Evolutionary conservation across 2,329 filamentous ascomycete genomes (phyloP).

Genomic region (Dryadomyces sulphureus): DNA sequence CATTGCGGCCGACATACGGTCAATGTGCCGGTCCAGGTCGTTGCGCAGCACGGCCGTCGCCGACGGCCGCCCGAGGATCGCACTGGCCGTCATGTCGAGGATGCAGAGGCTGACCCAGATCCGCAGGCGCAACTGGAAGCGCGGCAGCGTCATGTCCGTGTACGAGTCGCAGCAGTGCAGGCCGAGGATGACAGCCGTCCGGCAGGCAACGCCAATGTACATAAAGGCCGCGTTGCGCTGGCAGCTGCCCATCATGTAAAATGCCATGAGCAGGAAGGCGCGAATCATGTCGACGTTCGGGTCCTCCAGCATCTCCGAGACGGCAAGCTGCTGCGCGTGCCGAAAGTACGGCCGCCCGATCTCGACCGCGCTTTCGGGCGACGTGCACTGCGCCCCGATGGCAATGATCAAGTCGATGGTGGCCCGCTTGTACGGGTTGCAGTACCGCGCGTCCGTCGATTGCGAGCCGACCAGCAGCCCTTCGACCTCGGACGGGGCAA

Average conservation of each 20-base stretch:
- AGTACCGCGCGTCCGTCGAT: constrained; percentile 1
- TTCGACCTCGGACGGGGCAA: constrained; percentile 5
- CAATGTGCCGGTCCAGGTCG: constrained; percentile 10
- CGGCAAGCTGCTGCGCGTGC: constrained; percentile 5
- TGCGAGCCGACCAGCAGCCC: constrained; percentile 2
- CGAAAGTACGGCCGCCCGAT: constrained; percentile 2
- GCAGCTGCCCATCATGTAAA: constrained; percentile 44
- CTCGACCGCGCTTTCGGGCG: not conserved
- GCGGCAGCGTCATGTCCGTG: constrained; percentile 2
- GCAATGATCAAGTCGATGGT: constrained; percentile 9
- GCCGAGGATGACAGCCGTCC: constrained; percentile 40
- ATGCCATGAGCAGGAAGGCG: constrained; percentile 39
- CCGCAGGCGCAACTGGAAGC: constrained; percentile 15
- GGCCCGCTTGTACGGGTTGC: constrained; percentile 6
- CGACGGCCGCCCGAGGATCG: constrained; percentile 31
- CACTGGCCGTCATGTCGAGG: constrained; percentile 30
- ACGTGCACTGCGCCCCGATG: constrained; percentile 10
- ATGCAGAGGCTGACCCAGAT: constrained; percentile 31
- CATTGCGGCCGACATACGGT: not conserved
- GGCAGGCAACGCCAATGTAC: constrained; percentile 44
- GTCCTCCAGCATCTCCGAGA: constrained; percentile 31
- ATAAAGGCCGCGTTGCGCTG: constrained; percentile 46
- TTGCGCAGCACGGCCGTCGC: constrained; percentile 17
- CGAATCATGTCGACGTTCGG: constrained; percentile 37
- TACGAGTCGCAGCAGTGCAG: constrained; percentile 24